Evolutionary conservation across 2,329 filamentous ascomycete genomes (phyloP).

Genomic region (Cadophora gregata): DNA sequence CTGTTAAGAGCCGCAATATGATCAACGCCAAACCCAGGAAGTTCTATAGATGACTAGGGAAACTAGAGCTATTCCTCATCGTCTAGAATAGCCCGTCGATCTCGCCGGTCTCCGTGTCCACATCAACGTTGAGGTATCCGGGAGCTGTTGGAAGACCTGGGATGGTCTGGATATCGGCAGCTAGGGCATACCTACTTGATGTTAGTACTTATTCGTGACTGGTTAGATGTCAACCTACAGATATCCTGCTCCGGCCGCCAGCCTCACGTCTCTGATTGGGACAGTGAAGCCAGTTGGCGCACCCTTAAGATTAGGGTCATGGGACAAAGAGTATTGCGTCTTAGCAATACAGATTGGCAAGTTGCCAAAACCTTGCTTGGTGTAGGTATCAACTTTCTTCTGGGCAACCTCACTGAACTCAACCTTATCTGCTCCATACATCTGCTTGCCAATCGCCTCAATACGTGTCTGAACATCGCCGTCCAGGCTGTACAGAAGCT

Average conservation of each 20-base stretch:
- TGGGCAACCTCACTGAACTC: conserved; percentile 94
- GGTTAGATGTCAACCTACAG: conserved; percentile 60
- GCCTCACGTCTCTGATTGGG: conserved; percentile 89
- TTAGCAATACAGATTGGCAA: conserved; percentile 97
- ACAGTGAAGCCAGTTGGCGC: conserved; percentile 94
- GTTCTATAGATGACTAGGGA: conserved; percentile 14
- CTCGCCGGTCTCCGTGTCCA: conserved; percentile 81
- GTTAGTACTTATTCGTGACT: conserved; percentile 44
- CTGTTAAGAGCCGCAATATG: conserved; percentile 34
- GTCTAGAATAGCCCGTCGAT: conserved; percentile 86
- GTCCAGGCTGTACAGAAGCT: conserved; percentile 82
- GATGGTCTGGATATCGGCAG: conserved; percentile 98
- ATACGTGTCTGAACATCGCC: conserved; percentile 87
- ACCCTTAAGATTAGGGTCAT: conserved; percentile 92
- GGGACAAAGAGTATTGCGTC: conserved; percentile 96
- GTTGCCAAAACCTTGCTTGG: conserved; percentile 87
- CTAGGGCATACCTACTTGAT: conserved; percentile 76
- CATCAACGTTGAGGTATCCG: conserved; percentile 93
- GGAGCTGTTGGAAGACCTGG: conserved; percentile 93
- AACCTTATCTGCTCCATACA: conserved; percentile 91
- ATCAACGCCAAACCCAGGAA: conserved; percentile 16
- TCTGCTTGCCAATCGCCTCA: conserved; percentile 85
- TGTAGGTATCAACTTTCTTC: conserved; percentile 96
- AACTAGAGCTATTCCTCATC: background rate
- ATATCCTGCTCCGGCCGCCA: conserved; percentile 94